These are phyloP conservation scores for Penicillium subrubescens DNA, from an alignment of 495 filamentous ascomycete species.

Conservation along the genomic window DNA sequence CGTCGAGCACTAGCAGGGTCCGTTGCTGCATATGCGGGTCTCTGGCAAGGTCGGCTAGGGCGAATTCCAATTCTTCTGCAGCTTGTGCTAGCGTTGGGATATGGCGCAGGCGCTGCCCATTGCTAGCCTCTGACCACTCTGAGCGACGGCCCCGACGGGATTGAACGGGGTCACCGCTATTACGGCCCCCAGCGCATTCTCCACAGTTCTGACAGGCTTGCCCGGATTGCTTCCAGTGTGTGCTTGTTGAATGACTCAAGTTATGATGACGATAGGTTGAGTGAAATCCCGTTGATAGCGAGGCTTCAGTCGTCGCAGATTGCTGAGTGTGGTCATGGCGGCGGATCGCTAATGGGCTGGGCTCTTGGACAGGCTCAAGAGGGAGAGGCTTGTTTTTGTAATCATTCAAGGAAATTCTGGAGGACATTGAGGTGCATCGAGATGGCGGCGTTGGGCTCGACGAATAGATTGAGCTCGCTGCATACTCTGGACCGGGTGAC, in stretches of 20 bases:
- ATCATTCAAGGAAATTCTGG: conserved; percentile 26
- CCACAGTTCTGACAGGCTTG: conserved; percentile 6
- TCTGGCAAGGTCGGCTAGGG: conserved; percentile 28
- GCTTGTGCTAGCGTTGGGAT: conserved; percentile 34
- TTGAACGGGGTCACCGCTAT: not conserved
- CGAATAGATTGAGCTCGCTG: not conserved
- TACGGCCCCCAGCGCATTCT: not conserved
- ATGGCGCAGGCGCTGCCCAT: conserved; percentile 18
- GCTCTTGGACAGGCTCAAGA: conserved; percentile 38
- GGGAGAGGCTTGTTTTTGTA: conserved; percentile 53
- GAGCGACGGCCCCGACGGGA: not conserved
- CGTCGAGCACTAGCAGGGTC: conserved; percentile 27
- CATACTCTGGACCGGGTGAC: not conserved
- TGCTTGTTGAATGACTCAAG: not conserved
- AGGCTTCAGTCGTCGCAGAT: not conserved
- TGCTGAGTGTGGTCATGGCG: conserved; percentile 8
- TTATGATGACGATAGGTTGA: not conserved
- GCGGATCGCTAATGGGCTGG: conserved; percentile 36
- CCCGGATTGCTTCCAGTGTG: not conserved
- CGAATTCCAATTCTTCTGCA: conserved; percentile 36
- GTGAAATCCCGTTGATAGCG: not conserved
- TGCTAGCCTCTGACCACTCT: conserved; percentile 3
- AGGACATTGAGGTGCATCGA: conserved; percentile 8
- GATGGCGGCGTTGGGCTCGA: not conserved
- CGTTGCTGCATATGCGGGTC: conserved; percentile 11